Evolutionary conservation across 129 eudicot species (phyloP).

Genomic region (Deinandra increscens): DNA sequence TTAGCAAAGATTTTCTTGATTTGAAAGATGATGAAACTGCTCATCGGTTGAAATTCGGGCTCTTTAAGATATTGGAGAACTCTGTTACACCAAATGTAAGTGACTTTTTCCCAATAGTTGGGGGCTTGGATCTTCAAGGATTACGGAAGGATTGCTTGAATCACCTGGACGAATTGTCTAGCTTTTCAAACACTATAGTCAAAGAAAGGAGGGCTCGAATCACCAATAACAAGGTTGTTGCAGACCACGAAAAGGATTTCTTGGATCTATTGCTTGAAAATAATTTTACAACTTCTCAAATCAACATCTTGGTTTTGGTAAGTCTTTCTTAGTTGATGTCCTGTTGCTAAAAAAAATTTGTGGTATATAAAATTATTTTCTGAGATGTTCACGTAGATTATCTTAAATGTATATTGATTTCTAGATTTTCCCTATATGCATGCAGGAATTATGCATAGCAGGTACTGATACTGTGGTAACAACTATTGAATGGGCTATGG

Average conservation of each 20-base stretch:
- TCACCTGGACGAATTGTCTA: constrained; percentile 8
- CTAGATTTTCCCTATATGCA: too few relatives aligned
- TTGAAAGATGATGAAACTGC: constrained; percentile 16
- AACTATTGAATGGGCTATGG: constrained; percentile 38
- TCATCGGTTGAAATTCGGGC: constrained; percentile 7
- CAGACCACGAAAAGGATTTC: not conserved
- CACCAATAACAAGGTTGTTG: not conserved
- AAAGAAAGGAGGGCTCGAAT: constrained; percentile 13
- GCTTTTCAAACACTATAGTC: not conserved
- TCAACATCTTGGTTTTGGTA: constrained; percentile 14
- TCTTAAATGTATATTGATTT: too few relatives aligned
- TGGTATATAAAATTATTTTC: too few relatives aligned
- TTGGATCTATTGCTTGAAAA: constrained; percentile 16
- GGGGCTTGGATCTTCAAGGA: constrained; percentile 26
- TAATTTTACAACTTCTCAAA: constrained; percentile 24
- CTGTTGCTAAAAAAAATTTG: too few relatives aligned
- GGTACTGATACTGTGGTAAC: constrained; percentile 32
- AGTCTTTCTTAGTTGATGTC: not conserved
- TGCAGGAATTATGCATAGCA: constrained; percentile 33
- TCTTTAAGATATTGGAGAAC: constrained; percentile 5
- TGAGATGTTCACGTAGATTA: not conserved
- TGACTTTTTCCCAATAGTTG: constrained; percentile 20
- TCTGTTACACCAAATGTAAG: constrained; percentile 8
- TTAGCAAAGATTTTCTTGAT: constrained; percentile 24
- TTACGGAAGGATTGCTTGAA: constrained; percentile 8